Conservation (phyloP, 108 stramenopile genomes). For the Chaetoceros muelleri region DNA sequence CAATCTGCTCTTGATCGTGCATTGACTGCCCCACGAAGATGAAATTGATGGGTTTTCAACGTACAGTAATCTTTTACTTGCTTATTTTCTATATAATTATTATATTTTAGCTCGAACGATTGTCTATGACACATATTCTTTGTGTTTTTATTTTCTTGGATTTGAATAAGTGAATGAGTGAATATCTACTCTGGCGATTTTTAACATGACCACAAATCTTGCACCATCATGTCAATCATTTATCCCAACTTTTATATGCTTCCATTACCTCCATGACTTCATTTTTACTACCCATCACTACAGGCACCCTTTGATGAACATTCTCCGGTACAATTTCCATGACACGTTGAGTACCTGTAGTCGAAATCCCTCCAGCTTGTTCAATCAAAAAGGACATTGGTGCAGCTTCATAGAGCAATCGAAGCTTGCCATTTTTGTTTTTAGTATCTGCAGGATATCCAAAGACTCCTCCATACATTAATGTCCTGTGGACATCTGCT, state of each 20-base stretch:
- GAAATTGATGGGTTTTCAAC: not conserved
- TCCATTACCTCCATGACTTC: conserved; percentile 50
- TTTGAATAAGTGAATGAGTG: too few relatives aligned
- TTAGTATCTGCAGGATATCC: conserved; percentile 78
- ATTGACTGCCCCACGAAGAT: not conserved
- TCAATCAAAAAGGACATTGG: conserved; percentile 92
- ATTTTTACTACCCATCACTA: conserved; percentile 70
- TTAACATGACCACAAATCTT: too few relatives aligned
- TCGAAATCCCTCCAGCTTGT: conserved; percentile 71
- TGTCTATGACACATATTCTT: too few relatives aligned
- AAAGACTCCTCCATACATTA: conserved; percentile 91
- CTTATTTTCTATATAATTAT: too few relatives aligned
- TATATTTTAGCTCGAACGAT: too few relatives aligned
- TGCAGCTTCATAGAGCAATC: conserved; percentile 57
- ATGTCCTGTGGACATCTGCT: conserved; percentile 90
- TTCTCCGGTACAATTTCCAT: conserved; percentile 25
- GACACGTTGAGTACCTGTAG: conserved; percentile 31
- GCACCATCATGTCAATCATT: too few relatives aligned
- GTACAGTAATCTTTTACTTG: too few relatives aligned
- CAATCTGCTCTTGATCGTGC: not conserved
- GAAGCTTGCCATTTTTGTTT: conserved; percentile 60
- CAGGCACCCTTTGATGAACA: conserved; percentile 56
- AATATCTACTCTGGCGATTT: too few relatives aligned
- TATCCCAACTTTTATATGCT: not conserved
- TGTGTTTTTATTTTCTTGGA: too few relatives aligned